phyloP scores from a whole-genome alignment of 2,329 filamentous ascomycete species.

The Blastomyces silverae region DNA sequence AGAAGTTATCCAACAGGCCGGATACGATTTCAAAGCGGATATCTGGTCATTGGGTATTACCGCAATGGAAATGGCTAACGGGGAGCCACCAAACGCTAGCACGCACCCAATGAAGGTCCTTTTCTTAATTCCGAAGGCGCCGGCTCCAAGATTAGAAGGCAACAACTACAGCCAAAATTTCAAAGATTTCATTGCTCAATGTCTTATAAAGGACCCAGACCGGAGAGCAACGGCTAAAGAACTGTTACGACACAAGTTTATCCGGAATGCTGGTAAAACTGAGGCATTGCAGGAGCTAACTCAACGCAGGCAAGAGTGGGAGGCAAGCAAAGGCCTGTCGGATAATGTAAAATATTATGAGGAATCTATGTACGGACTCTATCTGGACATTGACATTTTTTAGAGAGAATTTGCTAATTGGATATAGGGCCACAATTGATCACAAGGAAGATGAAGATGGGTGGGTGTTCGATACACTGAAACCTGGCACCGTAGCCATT shows the following conservation, averaged over 20 bases:
- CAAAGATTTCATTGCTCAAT: slow-evolving; percentile 87
- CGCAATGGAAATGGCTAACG: slow-evolving; percentile 79
- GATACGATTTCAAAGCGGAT: slow-evolving; percentile 81
- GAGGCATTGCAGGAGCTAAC: slow-evolving; percentile 85
- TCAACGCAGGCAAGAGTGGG: slow-evolving; percentile 70
- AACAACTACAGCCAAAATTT: slow-evolving; percentile 76
- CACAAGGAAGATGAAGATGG: slow-evolving; percentile 65
- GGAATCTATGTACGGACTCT: slow-evolving; percentile 62
- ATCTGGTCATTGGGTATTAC: slow-evolving; percentile 92
- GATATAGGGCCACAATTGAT: slow-evolving; percentile 53
- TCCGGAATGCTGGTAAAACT: slow-evolving; percentile 76
- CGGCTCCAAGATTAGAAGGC: slow-evolving; percentile 76
- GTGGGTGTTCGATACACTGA: slow-evolving; percentile 95
- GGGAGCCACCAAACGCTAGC: slow-evolving; percentile 78
- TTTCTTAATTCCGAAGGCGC: slow-evolving; percentile 82
- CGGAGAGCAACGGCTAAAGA: slow-evolving; percentile 77
- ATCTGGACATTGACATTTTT: background rate
- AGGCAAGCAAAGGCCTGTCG: slow-evolving; percentile 62
- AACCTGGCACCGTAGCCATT: slow-evolving; percentile 56
- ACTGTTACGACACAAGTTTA: slow-evolving; percentile 79
- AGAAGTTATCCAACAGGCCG: slow-evolving; percentile 83
- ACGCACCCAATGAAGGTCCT: slow-evolving; percentile 92
- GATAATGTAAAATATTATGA: slow-evolving; percentile 81
- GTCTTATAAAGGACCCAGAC: slow-evolving; percentile 87
- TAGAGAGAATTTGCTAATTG: slow-evolving; percentile 1